Percentiles rank a stretch among this genome's conserved stretches.
These are phyloP conservation scores for Erodium chrysanthum DNA, from an alignment of 441 rosid species.

Conservation along the genomic window DNA sequence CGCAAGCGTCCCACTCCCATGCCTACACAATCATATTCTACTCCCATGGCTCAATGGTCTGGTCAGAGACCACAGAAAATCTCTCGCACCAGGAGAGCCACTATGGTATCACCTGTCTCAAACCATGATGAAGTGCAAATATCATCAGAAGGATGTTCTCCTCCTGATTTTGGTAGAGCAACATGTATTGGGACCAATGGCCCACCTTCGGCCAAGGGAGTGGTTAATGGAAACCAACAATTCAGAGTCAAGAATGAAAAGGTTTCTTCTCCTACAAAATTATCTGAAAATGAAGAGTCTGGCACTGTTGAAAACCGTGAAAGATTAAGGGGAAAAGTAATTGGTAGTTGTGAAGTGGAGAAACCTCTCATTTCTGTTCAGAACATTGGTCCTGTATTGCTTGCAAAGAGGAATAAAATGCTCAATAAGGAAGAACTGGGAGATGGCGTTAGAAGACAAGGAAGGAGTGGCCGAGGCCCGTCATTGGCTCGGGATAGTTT, in stretches of 20 bases:
- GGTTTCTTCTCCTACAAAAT: constrained; percentile 58
- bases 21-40: constrained; percentile 57
- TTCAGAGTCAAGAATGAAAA: constrained; percentile 54
- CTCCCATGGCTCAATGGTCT: constrained; percentile 83
- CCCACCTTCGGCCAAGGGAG: constrained; percentile 30
- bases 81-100: constrained; percentile 74
- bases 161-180: constrained; percentile 53
- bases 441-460: constrained; percentile 68
- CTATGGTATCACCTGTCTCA: constrained; percentile 63
- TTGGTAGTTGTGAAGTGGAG: constrained; percentile 42
- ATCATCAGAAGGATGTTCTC: constrained; percentile 49
- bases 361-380: constrained; percentile 33
- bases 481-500: constrained; percentile 39
- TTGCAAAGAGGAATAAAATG: constrained; percentile 48
- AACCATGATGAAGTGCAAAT: constrained; percentile 46
- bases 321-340: constrained; percentile 47
- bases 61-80: constrained; percentile 87
- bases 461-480: constrained; percentile 58
- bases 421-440: constrained; percentile 49
- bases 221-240: constrained; percentile 39
- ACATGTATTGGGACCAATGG: constrained; percentile 44
- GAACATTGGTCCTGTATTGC: constrained; percentile 42
- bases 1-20: constrained; percentile 35
- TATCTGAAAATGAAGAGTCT: constrained; percentile 85
- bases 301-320: constrained; percentile 62